phyloP scores from a whole-genome alignment of 176 grass and related monocot species.

The maize (Zea mays) region Zm-B73-REFERENCE-NAM-5.0 NC_050096.1:291033001-291033500 shows the following conservation, averaged over 20 bases:
- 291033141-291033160: background rate
- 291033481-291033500: too few species aligned
- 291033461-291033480: too few species aligned
- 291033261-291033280: too few species aligned
- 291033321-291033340: too few species aligned
- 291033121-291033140: background rate
- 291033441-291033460: too few species aligned
- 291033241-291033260: background rate
- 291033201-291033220: constrained; percentile 20
- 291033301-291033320: too few species aligned
- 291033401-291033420: too few species aligned
- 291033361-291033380: too few species aligned
- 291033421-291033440: too few species aligned
- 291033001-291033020: background rate
- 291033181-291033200: background rate
- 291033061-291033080: background rate
- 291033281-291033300: too few species aligned
- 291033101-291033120: constrained; percentile 26
- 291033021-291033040: background rate
- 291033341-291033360: too few species aligned
- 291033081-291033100: constrained; percentile 31
- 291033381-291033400: too few species aligned
- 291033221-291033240: background rate
- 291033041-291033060: background rate
- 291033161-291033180: background rate